Evolutionary conservation across 2,329 filamentous ascomycete genomes (phyloP), one percentile per base, ranked within the genome.

Genomic region (Diaporthe longicolla): DNA sequence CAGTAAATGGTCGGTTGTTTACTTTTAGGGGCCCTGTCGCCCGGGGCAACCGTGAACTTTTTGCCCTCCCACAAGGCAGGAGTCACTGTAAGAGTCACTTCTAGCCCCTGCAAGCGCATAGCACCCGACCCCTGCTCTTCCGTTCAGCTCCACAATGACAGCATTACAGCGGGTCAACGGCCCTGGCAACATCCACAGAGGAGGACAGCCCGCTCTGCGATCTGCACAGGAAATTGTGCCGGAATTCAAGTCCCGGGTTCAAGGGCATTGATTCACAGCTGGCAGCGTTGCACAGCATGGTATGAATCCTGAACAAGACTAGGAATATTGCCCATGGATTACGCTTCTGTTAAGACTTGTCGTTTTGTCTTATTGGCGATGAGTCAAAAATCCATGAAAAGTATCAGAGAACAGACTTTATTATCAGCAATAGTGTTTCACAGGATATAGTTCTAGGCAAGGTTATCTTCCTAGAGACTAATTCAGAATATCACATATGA

Each of bases 41-140:
- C 75, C 70, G 26, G 73, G 73, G 71, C 73, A 75, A 75, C 73
- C 52, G 24, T 45, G 11, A 55, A 58, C 54, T 66, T 73, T 70
- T 17, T 13, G 29, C 26, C 29, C 24, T 66, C 29, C 61, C 45
- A 40, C 45, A 4, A 15, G 48, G 48, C 48, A 52, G 8, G 21
- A 52, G n/a, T 52, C 63, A 24, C 8, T 40, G n/a, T 9, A 54
- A 48, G 69, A 40, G 69, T 63, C 69, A 61, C 55, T 21, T 19
- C 45, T 43, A 32, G 3, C 32, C 57, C 29, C 55, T 63, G 40
- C 35, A 73, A 52, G 45, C 52, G 19, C 29, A 70, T 61, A 40
- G 29, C 26, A 21, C 32, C 21, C 35, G 48, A 24, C 58, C 71
- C 50, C 57, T 35, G 54, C 9, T 19, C 26, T 32, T 17, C 21